Percentiles rank a stretch among this genome's conserved stretches.
Evolutionary conservation across 352 stramenopile species (phyloP).

Genomic region (Peronosclerospora sorghi): DNA sequence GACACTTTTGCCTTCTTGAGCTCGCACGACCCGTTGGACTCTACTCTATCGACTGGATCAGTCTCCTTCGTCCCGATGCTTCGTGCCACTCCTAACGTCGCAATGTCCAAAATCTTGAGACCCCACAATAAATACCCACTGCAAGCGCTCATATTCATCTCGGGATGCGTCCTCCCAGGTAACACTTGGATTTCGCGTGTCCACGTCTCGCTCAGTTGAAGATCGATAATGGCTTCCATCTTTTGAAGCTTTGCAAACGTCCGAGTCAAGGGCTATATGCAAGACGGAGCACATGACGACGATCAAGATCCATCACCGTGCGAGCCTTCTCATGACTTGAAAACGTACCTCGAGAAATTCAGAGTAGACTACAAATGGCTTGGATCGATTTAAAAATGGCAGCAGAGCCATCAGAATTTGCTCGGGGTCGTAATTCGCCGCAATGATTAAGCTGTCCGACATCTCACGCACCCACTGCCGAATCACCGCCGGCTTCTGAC

Average conservation of each 20-base stretch:
- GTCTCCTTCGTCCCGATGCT: neutral
- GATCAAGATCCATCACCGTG: neutral
- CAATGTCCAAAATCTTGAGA: slow-evolving; percentile 75
- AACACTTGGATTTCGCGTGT: slow-evolving; percentile 92
- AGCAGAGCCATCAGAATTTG: slow-evolving; percentile 79
- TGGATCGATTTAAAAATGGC: slow-evolving; percentile 83
- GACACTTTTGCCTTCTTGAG: no score
- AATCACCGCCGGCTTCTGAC: slow-evolving; percentile 54
- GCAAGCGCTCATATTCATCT: slow-evolving; percentile 95
- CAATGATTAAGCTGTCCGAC: slow-evolving; percentile 85
- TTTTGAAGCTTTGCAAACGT: slow-evolving; percentile 86
- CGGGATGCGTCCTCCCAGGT: slow-evolving; percentile 88
- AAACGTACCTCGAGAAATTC: slow-evolving; percentile 81
- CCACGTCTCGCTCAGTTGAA: slow-evolving; percentile 93
- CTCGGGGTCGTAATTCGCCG: slow-evolving; percentile 85
- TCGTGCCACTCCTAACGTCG: slow-evolving; percentile 1
- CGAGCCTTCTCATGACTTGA: neutral
- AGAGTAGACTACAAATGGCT: slow-evolving; percentile 93
- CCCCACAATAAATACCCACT: slow-evolving; percentile 92
- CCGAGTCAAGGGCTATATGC: slow-evolving; percentile 74
- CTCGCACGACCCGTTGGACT: no score
- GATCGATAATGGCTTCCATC: slow-evolving; percentile 85
- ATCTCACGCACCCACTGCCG: slow-evolving; percentile 58
- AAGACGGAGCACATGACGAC: neutral
- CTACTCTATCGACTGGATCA: neutral